Base-by-base conservation (phyloP, 2,329 filamentous ascomycete species). In the Sporothrix brunneoviolacea region DNA sequence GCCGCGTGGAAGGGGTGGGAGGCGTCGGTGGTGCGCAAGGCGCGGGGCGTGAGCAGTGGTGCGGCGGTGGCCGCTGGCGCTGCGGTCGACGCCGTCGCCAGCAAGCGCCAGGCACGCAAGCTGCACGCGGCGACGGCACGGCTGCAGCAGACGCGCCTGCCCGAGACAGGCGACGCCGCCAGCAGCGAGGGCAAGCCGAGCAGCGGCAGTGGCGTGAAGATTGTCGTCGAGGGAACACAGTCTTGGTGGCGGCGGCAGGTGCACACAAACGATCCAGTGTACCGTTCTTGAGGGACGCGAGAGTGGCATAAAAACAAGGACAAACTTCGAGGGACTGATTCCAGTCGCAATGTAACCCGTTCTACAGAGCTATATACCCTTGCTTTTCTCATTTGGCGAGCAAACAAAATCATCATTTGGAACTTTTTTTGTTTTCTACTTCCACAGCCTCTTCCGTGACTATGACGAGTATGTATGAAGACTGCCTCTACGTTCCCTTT, bases 1-100 rank as follows among this genome's bases (percentile, higher is more conserved):
- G 81, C 76, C 21, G 69, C 73, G 1, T 84, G 80, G 81, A 73
- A 70, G 59, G 66, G 68, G 53, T 84, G 81, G 81, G 72, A 76
- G 58, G 68, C 72, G 21, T 70, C 72, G 7, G 74, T 83, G 30
- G 60, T 77, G 10, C 70, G 72, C 60, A 83, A 82, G 68, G 73
- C 71, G 3, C 63, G 64, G 47, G 65, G 70, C 7, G 62, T 79
- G 47, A 50, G 60, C 50, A 57, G 33, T 54, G 57, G 28, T 19
- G 57, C 46, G 22, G 18, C n/a, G 40, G n/a, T 18, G 27, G 28
- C 42, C 3, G 43, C 46, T 4, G 36, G 24, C 15, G 56, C 60
- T 38, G 48, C 50, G 43, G 54, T 57, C 27, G 55, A 51, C 40
- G 58, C 59, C 37, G 54, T 54, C 58, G 58, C 19, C 59, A 59